phyloP scores from a whole-genome alignment of 2,329 filamentous ascomycete genomes.

The Periconia sp. region DNA sequence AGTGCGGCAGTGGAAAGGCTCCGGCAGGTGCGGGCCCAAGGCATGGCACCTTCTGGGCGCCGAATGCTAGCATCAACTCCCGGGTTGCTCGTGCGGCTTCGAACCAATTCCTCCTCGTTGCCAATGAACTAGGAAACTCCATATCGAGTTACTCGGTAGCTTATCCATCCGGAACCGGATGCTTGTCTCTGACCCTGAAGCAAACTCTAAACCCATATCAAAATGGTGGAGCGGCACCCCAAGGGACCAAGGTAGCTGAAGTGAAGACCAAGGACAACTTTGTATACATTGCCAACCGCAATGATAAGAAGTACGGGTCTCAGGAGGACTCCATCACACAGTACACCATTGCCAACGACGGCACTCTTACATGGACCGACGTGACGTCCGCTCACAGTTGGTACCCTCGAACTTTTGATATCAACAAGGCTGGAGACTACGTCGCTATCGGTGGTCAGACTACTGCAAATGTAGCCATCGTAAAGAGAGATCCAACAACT shows the following conservation, averaged over 20 bases:
- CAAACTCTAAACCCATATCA: slow-evolving; percentile 38
- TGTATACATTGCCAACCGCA: slow-evolving; percentile 38
- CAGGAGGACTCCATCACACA: slow-evolving; percentile 39
- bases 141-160: slow-evolving; percentile 33
- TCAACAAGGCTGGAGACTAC: slow-evolving; percentile 35
- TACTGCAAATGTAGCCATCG: slow-evolving; percentile 35
- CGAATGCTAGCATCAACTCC: slow-evolving; percentile 10
- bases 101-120: slow-evolving; percentile 27
- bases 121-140: slow-evolving; percentile 38
- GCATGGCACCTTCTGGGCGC: slow-evolving; percentile 55
- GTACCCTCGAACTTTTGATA: slow-evolving; percentile 40
- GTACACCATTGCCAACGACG: slow-evolving; percentile 32
- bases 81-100: slow-evolving; percentile 21
- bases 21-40: slow-evolving; percentile 55
- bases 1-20: slow-evolving; percentile 48
- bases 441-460: slow-evolving; percentile 37
- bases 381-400: slow-evolving; percentile 32
- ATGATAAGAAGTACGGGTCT: slow-evolving; percentile 38
- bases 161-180: slow-evolving; percentile 26
- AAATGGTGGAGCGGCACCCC: slow-evolving; percentile 27
- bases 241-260: slow-evolving; percentile 36
- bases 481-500: slow-evolving; percentile 28
- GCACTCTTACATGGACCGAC: slow-evolving; percentile 30
- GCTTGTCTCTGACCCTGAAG: slow-evolving; percentile 31
- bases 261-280: slow-evolving; percentile 36